These are phyloP conservation scores for Dendrobium officinale DNA, from an alignment of 106 monocot species.

Conservation along the genomic window DNA sequence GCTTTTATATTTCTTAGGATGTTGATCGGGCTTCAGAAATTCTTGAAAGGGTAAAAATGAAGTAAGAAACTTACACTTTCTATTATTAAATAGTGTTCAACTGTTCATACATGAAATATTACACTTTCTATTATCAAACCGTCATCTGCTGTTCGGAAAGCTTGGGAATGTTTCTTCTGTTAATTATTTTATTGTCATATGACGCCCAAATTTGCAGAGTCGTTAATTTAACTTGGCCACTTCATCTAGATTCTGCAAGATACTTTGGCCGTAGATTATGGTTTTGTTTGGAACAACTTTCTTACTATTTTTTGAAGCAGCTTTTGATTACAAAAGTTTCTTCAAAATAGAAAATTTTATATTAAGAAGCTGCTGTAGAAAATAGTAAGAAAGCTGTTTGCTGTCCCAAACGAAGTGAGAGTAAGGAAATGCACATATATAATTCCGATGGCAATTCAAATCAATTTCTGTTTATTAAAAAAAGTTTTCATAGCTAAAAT, in stretches of 20 bases:
- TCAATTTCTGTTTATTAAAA: background rate
- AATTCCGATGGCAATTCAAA: background rate
- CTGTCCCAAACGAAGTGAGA: too few relatives aligned
- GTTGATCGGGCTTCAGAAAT: slow-evolving; percentile 49
- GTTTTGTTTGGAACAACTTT: too few relatives aligned
- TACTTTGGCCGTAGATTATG: background rate
- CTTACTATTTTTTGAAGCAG: too few relatives aligned
- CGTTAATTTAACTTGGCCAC: background rate
- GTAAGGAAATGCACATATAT: background rate
- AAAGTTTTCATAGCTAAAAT: background rate
- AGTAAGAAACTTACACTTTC: slow-evolving; percentile 39
- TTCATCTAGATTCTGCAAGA: background rate
- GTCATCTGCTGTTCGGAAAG: background rate
- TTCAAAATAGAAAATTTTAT: too few relatives aligned
- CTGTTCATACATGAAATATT: background rate
- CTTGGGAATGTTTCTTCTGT: background rate
- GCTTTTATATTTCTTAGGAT: slow-evolving; percentile 32
- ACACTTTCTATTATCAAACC: background rate
- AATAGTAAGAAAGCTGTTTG: too few relatives aligned
- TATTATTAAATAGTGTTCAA: background rate
- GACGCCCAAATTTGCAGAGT: background rate
- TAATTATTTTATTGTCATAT: background rate
- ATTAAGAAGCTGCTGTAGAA: too few relatives aligned
- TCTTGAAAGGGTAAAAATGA: slow-evolving; percentile 61
- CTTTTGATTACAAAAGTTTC: too few relatives aligned